Evolutionary conservation across 495 filamentous ascomycete genomes (phyloP).

Genomic region (Melanomma pulvis-pyrius): DNA sequence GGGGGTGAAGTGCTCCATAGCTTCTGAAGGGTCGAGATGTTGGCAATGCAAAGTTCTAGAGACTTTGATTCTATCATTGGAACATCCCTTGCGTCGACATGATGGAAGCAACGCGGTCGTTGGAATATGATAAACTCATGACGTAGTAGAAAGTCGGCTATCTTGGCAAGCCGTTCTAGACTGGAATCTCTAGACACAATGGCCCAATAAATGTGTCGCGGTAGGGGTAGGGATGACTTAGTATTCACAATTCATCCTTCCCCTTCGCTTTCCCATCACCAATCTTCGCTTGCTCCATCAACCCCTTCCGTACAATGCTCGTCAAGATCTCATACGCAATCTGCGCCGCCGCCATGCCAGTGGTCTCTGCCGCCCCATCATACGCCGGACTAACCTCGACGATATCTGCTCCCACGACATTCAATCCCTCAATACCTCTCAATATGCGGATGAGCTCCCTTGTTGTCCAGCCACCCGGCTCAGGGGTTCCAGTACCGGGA

Average conservation of each 20-base stretch:
- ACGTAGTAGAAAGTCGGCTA: conserved; percentile 4
- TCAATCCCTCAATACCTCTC: conserved; percentile 51
- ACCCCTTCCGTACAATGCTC: conserved; percentile 48
- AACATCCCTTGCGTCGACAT: neutral
- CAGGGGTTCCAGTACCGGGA: conserved; percentile 57
- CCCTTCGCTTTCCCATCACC: conserved; percentile 16
- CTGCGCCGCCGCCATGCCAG: conserved; percentile 55
- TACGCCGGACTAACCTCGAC: conserved; percentile 60
- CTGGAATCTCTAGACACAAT: too few species aligned
- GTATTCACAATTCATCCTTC: conserved; percentile 43
- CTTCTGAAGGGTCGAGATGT: neutral
- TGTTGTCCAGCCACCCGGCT: conserved; percentile 58
- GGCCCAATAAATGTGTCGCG: too few species aligned
- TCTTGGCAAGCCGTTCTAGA: conserved; percentile 13
- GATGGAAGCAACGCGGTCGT: too few species aligned
- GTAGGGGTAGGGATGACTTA: too few species aligned
- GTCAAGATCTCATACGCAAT: conserved; percentile 51
- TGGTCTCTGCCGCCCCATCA: conserved; percentile 53
- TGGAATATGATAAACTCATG: neutral
- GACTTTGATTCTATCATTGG: neutral
- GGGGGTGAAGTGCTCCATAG: conserved; percentile 45
- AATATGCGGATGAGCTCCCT: conserved; percentile 56
- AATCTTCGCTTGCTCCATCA: conserved; percentile 40
- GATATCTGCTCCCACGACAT: conserved; percentile 57
- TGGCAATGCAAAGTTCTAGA: neutral